A percentile compares a stretch with the other conserved stretches of the same genome.
phyloP scores from a whole-genome alignment of 1,284 basidiomycete genomes.

The Boletus albobrunnescens region DNA sequence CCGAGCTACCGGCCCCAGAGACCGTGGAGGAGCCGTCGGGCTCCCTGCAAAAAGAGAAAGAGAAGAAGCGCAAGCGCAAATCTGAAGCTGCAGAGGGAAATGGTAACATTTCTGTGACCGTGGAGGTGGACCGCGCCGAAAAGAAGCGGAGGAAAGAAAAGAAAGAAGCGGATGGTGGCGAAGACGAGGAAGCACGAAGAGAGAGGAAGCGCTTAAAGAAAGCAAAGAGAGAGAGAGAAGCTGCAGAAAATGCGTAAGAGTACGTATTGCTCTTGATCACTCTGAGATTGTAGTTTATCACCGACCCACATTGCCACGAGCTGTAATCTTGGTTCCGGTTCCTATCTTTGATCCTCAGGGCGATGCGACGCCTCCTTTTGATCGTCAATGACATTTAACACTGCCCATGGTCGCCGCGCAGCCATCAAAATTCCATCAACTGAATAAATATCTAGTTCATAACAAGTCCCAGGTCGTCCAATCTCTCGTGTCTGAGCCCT shows the following conservation, averaged over 20 bases:
- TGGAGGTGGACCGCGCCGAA: slow-evolving; percentile 45
- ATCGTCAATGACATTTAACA: slow-evolving; percentile 11
- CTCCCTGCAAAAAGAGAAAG: slow-evolving; percentile 50
- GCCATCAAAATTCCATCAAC: slow-evolving; percentile 16
- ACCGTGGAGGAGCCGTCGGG: slow-evolving; percentile 36
- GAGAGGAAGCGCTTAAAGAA: slow-evolving; percentile 64
- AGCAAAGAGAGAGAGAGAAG: slow-evolving; percentile 64
- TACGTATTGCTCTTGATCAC: background rate
- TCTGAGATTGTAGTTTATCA: background rate
- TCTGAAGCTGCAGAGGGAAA: slow-evolving; percentile 51
- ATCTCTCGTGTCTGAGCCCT: background rate
- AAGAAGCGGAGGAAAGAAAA: slow-evolving; percentile 50
- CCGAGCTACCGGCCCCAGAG: slow-evolving; percentile 22
- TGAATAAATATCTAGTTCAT: slow-evolving; percentile 1
- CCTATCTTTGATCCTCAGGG: slow-evolving; percentile 17
- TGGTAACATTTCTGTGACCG: slow-evolving; percentile 42
- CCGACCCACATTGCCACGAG: background rate
- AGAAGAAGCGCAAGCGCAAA: slow-evolving; percentile 74
- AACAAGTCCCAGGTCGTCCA: background rate
- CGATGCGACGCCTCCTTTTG: slow-evolving; percentile 5
- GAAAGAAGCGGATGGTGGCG: slow-evolving; percentile 43
- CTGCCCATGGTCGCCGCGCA: slow-evolving; percentile 1
- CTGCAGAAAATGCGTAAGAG: slow-evolving; percentile 30
- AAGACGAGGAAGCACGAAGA: slow-evolving; percentile 57
- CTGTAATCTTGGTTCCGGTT: slow-evolving; percentile 8